A percentile compares a stretch with the other conserved stretches of the same genome.
Evolutionary conservation across 1,284 basidiomycete genomes (phyloP).

Genomic region (Cryptococcus sp.): DNA sequence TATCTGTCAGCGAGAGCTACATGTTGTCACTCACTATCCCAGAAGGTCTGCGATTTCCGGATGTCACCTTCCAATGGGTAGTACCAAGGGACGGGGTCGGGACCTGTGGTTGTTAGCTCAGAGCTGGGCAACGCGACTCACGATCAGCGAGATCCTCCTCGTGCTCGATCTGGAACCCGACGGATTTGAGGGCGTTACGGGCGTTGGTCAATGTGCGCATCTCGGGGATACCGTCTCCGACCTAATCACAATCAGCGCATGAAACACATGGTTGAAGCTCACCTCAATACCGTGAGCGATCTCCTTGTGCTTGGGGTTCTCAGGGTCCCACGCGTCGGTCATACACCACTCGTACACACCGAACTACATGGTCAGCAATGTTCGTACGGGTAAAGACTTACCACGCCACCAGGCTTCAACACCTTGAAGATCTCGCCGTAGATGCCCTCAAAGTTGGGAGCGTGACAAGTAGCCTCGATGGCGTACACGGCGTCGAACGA

Average conservation of each 20-base stretch:
- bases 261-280: conserved; percentile 16
- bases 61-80: conserved; percentile 95
- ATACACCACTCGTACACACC: conserved; percentile 99
- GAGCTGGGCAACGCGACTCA: conserved; percentile 24
- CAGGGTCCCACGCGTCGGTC: conserved; percentile 91
- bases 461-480: conserved; percentile 97
- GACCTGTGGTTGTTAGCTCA: conserved; percentile 21
- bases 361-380: conserved; percentile 61
- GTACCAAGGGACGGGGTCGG: conserved; percentile 85
- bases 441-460: conserved; percentile 92
- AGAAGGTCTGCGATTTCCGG: conserved; percentile 85
- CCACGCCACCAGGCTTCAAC: conserved; percentile 93
- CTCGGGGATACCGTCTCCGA: conserved; percentile 96
- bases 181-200: conserved; percentile 74
- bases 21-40: conserved; percentile 64
- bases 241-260: conserved; percentile 43
- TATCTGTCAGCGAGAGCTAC: conserved; percentile 11
- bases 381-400: conserved; percentile 57
- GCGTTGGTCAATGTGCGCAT: conserved; percentile 81
- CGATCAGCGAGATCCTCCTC: conserved; percentile 95
- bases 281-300: conserved; percentile 85
- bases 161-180: conserved; percentile 86
- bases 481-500: conserved; percentile 97
- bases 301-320: conserved; percentile 83
- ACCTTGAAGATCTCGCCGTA: conserved; percentile 93